Percentiles rank a stretch among this genome's conserved stretches.
Conservation (phyloP, 1,139 yeast genomes). For the Taphrina confusa region DNA sequence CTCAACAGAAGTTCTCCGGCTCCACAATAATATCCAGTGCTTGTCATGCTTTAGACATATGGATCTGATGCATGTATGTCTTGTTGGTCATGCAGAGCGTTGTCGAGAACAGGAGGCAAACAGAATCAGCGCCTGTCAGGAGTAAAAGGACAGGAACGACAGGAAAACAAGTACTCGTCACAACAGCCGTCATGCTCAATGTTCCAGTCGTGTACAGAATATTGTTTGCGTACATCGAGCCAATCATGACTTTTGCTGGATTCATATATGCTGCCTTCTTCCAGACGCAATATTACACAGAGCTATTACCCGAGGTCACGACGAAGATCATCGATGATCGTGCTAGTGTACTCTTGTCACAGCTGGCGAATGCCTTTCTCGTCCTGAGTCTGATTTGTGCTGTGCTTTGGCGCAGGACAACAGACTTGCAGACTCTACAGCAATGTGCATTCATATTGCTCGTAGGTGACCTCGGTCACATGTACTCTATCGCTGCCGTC, state of each 20-base stretch:
- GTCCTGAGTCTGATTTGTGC: background rate
- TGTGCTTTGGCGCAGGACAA: background rate
- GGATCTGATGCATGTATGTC: no score
- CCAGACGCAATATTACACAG: background rate
- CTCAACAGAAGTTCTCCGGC: no score
- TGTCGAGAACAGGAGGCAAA: background rate
- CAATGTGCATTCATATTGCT: background rate
- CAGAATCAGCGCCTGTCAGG: background rate
- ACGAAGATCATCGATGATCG: background rate
- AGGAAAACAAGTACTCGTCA: no score
- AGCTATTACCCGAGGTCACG: background rate
- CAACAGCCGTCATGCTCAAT: no score
- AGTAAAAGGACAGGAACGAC: no score
- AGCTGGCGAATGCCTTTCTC: background rate
- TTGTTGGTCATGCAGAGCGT: no score
- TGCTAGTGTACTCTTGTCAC: background rate
- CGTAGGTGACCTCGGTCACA: conserved; percentile 5
- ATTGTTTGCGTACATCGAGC: background rate
- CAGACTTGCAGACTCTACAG: background rate
- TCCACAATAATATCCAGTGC: no score
- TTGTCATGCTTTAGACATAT: no score
- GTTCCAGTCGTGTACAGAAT: background rate
- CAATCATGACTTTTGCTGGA: background rate
- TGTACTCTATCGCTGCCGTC: conserved; percentile 2
- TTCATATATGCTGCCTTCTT: conserved; percentile 5